Evolutionary conservation across 495 filamentous ascomycete species (phyloP).

Genomic region (Recurvomyces mirabilis): DNA sequence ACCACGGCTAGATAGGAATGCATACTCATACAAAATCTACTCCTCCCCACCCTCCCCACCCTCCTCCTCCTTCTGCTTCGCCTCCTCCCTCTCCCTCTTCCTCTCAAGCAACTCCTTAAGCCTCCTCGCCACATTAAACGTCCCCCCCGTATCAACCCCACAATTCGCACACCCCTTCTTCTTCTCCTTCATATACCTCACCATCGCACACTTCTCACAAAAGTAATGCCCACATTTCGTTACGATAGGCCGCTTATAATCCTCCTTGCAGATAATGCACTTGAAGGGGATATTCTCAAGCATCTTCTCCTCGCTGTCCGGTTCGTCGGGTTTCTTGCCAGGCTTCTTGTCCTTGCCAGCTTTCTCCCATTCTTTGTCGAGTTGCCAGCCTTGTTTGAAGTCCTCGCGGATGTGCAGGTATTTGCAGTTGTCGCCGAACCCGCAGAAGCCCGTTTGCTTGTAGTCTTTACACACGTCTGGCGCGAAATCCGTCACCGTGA

Average conservation of each 20-base stretch:
- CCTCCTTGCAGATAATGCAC: slow-evolving; percentile 80
- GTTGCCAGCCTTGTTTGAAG: slow-evolving; percentile 88
- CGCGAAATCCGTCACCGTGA: slow-evolving; percentile 82
- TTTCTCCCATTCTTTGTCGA: slow-evolving; percentile 88
- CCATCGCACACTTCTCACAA: slow-evolving; percentile 77
- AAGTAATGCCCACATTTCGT: slow-evolving; percentile 96
- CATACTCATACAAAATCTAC: no score
- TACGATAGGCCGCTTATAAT: slow-evolving; percentile 72
- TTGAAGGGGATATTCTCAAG: slow-evolving; percentile 86
- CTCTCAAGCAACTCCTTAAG: slow-evolving; percentile 70
- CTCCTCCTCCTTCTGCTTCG: slow-evolving; percentile 56
- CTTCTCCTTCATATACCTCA: slow-evolving; percentile 56
- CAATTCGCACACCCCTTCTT: slow-evolving; percentile 79
- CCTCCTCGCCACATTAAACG: slow-evolving; percentile 82
- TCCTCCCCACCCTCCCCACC: neutral
- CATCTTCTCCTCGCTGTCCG: slow-evolving; percentile 59
- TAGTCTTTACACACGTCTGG: slow-evolving; percentile 96
- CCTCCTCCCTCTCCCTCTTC: slow-evolving; percentile 62
- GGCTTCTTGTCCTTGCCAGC: slow-evolving; percentile 58
- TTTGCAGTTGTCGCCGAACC: slow-evolving; percentile 74
- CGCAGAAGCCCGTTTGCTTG: slow-evolving; percentile 78
- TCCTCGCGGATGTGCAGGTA: slow-evolving; percentile 80
- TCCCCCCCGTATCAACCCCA: slow-evolving; percentile 69
- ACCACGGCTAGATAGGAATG: no score
- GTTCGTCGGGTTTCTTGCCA: slow-evolving; percentile 43